Conservation (phyloP, 2,329 filamentous ascomycete species). For the Colletotrichum noveboracense region DNA sequence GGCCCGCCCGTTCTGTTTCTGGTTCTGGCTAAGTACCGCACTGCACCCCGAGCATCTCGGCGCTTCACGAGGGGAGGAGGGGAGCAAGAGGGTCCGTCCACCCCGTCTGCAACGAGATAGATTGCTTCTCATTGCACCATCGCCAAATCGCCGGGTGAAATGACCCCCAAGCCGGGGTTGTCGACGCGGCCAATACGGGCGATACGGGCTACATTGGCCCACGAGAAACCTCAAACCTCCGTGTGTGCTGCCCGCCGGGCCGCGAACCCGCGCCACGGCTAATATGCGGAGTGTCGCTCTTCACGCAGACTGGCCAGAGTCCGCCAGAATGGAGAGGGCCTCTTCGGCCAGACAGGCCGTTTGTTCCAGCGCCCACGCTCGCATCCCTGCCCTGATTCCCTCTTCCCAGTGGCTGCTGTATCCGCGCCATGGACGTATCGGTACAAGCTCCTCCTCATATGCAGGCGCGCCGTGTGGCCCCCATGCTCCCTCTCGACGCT, state of each 20-base stretch:
- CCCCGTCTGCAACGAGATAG: conserved; percentile 4
- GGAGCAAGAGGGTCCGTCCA: neutral
- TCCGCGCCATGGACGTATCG: neutral
- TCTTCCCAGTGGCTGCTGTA: neutral
- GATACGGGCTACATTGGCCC: neutral
- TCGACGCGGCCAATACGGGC: neutral
- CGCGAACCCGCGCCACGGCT: conserved; percentile 15
- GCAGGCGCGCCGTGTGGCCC: neutral
- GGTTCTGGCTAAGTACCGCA: neutral
- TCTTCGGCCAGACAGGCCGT: conserved; percentile 11
- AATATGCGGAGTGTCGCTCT: conserved; percentile 4
- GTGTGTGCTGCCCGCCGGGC: conserved; percentile 17
- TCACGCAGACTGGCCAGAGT: conserved; percentile 7
- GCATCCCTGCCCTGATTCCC: neutral
- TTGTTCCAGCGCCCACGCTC: neutral
- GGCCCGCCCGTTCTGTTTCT: neutral
- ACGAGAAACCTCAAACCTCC: neutral
- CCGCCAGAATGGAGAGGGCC: neutral
- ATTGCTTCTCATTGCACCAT: conserved; percentile 7
- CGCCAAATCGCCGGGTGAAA: neutral
- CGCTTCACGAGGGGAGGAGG: neutral
- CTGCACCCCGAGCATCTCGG: neutral
- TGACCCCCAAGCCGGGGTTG: neutral
- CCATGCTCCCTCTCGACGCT: neutral
- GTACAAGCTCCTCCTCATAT: neutral